phyloP scores from a whole-genome alignment of 2,329 filamentous ascomycete species.

The Aspergillus glaucus region DNA sequence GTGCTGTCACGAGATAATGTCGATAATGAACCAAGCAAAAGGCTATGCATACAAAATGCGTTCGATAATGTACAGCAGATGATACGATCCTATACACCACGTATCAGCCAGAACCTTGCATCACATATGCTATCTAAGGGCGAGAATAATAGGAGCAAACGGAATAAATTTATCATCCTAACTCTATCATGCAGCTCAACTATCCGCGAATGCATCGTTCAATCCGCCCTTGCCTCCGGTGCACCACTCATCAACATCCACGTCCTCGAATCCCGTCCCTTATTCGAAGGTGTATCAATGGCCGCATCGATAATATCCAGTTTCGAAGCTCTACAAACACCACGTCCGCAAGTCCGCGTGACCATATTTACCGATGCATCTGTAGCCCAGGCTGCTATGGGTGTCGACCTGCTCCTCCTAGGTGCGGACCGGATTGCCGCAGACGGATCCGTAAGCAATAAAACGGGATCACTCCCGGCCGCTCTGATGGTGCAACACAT shows the following conservation, averaged over 20 bases:
- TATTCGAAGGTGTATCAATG: not conserved
- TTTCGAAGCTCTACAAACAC: not conserved
- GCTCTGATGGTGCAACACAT: not conserved
- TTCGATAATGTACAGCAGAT: not conserved
- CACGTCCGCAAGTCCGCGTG: not conserved
- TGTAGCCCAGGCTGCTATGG: not conserved
- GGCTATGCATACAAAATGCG: not conserved
- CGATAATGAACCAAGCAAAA: not conserved
- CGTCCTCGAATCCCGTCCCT: not conserved
- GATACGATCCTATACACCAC: not conserved
- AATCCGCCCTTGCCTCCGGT: not conserved
- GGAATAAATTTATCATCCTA: not conserved
- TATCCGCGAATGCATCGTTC: not conserved
- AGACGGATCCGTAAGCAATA: not conserved
- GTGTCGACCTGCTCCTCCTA: not conserved
- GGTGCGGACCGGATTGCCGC: not conserved
- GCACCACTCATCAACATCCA: not conserved
- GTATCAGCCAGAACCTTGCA: not conserved
- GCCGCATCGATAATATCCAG: not conserved
- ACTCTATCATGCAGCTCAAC: not conserved
- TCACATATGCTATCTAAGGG: not conserved
- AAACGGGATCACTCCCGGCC: not conserved
- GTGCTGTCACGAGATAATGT: not conserved
- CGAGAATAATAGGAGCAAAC: not conserved
- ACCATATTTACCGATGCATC: not conserved